Conservation (phyloP, 768 basidiomycete species). For the Lenzites betulinus region DNA sequence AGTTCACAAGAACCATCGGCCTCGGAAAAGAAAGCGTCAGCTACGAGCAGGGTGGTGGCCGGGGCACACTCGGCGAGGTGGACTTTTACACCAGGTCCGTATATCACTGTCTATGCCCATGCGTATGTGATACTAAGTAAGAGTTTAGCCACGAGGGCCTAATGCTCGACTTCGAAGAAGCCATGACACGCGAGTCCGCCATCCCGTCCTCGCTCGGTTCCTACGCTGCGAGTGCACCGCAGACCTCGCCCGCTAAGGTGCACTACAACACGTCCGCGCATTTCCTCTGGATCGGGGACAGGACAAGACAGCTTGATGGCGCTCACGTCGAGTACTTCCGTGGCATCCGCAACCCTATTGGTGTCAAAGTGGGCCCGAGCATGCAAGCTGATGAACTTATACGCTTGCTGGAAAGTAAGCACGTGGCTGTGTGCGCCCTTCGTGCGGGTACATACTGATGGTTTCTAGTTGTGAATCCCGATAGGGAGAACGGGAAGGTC, state of each 20-base stretch:
- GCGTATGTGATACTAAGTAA: background rate
- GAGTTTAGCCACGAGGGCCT: conserved; percentile 81
- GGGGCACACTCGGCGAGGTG: conserved; percentile 78
- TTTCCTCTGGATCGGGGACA: conserved; percentile 97
- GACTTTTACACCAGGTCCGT: conserved; percentile 90
- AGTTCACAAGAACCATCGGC: conserved; percentile 90
- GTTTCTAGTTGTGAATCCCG: conserved; percentile 78
- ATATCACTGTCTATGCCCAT: background rate
- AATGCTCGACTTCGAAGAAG: conserved; percentile 90
- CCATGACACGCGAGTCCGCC: conserved; percentile 75
- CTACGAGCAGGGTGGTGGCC: conserved; percentile 73
- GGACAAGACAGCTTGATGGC: conserved; percentile 87
- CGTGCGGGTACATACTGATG: background rate
- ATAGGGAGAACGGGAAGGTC: conserved; percentile 78
- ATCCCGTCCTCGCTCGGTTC: conserved; percentile 32
- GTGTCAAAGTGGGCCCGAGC: conserved; percentile 93
- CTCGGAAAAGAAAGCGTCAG: conserved; percentile 51
- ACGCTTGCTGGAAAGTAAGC: conserved; percentile 71
- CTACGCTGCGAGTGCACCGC: conserved; percentile 13
- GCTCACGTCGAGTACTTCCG: conserved; percentile 97
- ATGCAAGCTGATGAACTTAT: conserved; percentile 81
- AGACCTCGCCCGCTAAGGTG: conserved; percentile 31
- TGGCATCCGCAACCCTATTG: conserved; percentile 91
- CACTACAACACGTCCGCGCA: conserved; percentile 92
- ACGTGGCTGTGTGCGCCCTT: background rate